A percentile compares a stretch with the other conserved stretches of the same genome.
phyloP scores from a whole-genome alignment of 768 basidiomycete species.

The Suillus spraguei region DNA sequence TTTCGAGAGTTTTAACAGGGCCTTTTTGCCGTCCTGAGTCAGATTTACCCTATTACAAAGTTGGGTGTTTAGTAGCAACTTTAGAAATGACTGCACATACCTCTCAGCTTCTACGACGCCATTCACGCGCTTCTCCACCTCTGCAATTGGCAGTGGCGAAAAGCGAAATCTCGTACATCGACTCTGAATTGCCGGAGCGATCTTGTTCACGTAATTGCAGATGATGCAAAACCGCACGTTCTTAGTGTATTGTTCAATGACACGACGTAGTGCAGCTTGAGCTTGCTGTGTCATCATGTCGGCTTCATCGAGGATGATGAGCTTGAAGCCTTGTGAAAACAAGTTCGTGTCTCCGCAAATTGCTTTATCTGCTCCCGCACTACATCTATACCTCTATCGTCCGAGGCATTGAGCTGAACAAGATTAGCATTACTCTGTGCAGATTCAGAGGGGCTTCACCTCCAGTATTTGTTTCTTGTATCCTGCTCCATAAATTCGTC shows the following conservation, averaged over 20 bases:
- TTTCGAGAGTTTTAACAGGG: conserved; percentile 90
- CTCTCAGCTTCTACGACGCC: conserved; percentile 82
- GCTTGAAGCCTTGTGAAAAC: conserved; percentile 91
- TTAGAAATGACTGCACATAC: conserved; percentile 45
- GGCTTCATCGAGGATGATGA: conserved; percentile 98
- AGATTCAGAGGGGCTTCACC: conserved; percentile 40
- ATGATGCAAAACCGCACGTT: conserved; percentile 99
- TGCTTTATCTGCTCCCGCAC: conserved; percentile 99
- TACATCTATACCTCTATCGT: conserved; percentile 98
- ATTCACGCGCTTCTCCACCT: conserved; percentile 83
- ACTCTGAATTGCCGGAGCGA: conserved; percentile 96
- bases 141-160: conserved; percentile 82
- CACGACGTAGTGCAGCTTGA: conserved; percentile 93
- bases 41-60: conserved; percentile 69
- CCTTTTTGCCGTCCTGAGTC: conserved; percentile 83
- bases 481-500: conserved; percentile 87
- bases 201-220: conserved; percentile 99
- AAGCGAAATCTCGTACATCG: conserved; percentile 98
- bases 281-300: conserved; percentile 99
- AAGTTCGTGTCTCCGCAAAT: conserved; percentile 96
- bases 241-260: conserved; percentile 98
- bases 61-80: conserved; percentile 9
- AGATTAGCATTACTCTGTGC: conserved; percentile 8
- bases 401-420: conserved; percentile 89
- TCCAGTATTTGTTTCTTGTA: conserved; percentile 94